Percentiles rank a stretch among this genome's conserved stretches.
Evolutionary conservation across 768 basidiomycete species (phyloP).

Genomic region (Chalciporus piperatus): DNA sequence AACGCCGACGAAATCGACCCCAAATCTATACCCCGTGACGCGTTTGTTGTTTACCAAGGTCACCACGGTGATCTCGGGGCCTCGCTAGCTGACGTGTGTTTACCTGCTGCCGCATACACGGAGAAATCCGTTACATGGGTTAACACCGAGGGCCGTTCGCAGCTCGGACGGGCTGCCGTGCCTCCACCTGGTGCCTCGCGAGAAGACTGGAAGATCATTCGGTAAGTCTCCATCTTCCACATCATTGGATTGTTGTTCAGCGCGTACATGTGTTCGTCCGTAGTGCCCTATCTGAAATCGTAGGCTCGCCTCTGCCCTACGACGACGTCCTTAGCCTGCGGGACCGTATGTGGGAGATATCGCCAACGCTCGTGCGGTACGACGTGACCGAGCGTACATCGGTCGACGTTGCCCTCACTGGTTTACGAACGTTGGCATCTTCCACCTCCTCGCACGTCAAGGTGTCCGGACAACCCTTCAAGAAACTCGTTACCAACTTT

Average conservation of each 20-base stretch:
- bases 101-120: slow-evolving; percentile 92
- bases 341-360: slow-evolving; percentile 96
- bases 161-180: slow-evolving; percentile 89
- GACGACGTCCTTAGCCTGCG: slow-evolving; percentile 81
- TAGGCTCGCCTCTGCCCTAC: slow-evolving; percentile 82
- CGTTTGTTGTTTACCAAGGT: slow-evolving; percentile 98
- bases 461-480: slow-evolving; percentile 58
- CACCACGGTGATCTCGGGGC: slow-evolving; percentile 98
- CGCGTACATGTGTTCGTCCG: neutral
- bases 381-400: slow-evolving; percentile 79
- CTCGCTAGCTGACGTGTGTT: slow-evolving; percentile 93
- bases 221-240: slow-evolving; percentile 42
- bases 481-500: slow-evolving; percentile 86
- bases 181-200: slow-evolving; percentile 91
- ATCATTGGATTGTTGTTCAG: neutral
- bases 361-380: slow-evolving; percentile 85
- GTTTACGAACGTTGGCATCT: slow-evolving; percentile 57
- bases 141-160: slow-evolving; percentile 93
- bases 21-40: slow-evolving; percentile 80
- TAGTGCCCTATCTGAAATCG: slow-evolving; percentile 86
- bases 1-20: slow-evolving; percentile 95
- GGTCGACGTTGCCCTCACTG: slow-evolving; percentile 63
- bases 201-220: slow-evolving; percentile 97
- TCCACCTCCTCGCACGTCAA: slow-evolving; percentile 53
- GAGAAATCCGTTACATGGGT: slow-evolving; percentile 92